Evolutionary conservation across 257 asterid genomes (phyloP).

Genomic region (Plantago major): DNA sequence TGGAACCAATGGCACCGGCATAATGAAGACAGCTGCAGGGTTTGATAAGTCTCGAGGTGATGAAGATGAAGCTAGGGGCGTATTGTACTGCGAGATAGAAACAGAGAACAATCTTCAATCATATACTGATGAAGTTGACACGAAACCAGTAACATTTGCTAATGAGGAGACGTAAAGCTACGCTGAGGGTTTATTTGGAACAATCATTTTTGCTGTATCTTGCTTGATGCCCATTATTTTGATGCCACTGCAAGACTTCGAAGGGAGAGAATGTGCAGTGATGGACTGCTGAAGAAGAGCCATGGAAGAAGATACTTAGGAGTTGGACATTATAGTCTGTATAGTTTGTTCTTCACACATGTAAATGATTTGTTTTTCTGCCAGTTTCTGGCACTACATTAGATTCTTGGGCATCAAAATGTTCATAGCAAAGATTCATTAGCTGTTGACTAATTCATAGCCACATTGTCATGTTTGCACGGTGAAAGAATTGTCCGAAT

Average conservation of each 20-base stretch:
- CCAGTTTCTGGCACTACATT: too few relatives aligned
- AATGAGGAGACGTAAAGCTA: constrained; percentile 25
- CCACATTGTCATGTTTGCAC: too few relatives aligned
- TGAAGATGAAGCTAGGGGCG: constrained; percentile 42
- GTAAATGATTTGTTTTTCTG: neutral
- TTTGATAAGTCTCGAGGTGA: constrained; percentile 24
- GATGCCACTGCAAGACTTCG: neutral
- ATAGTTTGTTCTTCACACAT: neutral
- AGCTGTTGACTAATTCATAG: too few relatives aligned
- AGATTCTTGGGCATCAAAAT: too few relatives aligned
- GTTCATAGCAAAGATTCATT: too few relatives aligned
- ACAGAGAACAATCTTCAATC: constrained; percentile 18
- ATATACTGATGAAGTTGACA: constrained; percentile 21
- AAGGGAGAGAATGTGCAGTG: neutral
- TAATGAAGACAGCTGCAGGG: constrained; percentile 18
- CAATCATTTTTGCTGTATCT: neutral
- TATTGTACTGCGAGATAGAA: constrained; percentile 43
- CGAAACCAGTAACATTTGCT: constrained; percentile 26
- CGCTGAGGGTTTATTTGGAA: neutral
- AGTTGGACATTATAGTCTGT: neutral
- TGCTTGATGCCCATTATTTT: neutral
- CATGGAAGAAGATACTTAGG: neutral
- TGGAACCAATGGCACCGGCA: constrained; percentile 27
- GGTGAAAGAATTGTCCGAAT: too few relatives aligned
- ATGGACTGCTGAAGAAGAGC: neutral